Percentiles rank a stretch among this genome's conserved stretches.
Conservation (phyloP, 75 land plant genomes). For the Picea glauca region DNA sequence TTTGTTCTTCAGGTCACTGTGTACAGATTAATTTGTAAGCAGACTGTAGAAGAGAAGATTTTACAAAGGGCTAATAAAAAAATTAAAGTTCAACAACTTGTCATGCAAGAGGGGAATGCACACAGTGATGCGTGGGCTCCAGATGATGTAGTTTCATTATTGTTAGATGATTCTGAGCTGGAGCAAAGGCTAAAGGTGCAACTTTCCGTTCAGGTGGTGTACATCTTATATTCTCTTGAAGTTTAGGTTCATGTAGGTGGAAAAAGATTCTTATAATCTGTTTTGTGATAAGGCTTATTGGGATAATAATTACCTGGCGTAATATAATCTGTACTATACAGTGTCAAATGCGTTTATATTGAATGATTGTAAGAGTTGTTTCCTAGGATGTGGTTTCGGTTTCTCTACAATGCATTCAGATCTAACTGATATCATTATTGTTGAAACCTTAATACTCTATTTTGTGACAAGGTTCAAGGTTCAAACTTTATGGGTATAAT, state of each 20-base stretch:
- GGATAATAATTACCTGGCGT: no score
- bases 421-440: no score
- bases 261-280: no score
- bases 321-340: no score
- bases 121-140: constrained; percentile 79
- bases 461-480: no score
- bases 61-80: constrained; percentile 92
- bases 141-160: constrained; percentile 86
- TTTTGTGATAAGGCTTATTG: no score
- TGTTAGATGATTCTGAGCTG: constrained; percentile 87
- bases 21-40: constrained; percentile 87
- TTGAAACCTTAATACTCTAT: no score
- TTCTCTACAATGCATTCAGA: no score
- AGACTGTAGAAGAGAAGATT: constrained; percentile 94
- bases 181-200: constrained; percentile 74
- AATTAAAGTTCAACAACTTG: constrained; percentile 92
- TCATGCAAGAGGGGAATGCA: constrained; percentile 78
- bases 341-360: background rate
- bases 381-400: no score
- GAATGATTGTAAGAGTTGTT: background rate
- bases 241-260: no score
- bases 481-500: no score
- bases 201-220: constrained; percentile 37
- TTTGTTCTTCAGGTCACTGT: constrained; percentile 72
- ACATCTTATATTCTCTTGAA: no score